phyloP scores from a whole-genome alignment of 192 early-diverging fungal genomes.

The Entophlyctis luteolus region DNA sequence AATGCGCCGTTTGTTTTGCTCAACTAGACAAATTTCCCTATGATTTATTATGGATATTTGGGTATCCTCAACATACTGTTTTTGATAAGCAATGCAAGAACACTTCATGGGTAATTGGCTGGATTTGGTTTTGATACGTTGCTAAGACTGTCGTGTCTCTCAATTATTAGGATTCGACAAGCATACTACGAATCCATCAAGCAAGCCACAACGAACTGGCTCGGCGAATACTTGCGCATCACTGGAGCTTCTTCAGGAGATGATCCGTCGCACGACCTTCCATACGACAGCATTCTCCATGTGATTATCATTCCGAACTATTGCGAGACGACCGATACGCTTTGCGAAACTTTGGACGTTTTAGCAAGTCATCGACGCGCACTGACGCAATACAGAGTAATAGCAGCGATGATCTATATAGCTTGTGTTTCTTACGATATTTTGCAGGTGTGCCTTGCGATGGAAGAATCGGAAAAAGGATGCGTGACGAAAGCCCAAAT shows the following conservation, averaged over 20 bases:
- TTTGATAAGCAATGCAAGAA: constrained; percentile 10
- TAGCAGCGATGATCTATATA: neutral
- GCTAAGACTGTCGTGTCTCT: neutral
- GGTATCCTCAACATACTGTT: constrained; percentile 1
- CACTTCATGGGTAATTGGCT: constrained; percentile 9
- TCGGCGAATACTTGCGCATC: constrained; percentile 40
- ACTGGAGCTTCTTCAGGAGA: constrained; percentile 35
- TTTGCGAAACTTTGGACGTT: constrained; percentile 67
- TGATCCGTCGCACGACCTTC: constrained; percentile 50
- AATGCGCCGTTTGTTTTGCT: neutral
- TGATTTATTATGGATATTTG: constrained; percentile 6
- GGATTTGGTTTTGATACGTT: neutral
- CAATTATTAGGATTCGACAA: constrained; percentile 33
- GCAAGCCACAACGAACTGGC: constrained; percentile 51
- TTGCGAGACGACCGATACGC: constrained; percentile 61
- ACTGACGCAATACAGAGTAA: constrained; percentile 53
- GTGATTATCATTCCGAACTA: constrained; percentile 72
- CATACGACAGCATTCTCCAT: constrained; percentile 56
- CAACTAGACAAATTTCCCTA: neutral
- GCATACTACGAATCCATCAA: constrained; percentile 37
- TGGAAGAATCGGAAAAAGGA: constrained; percentile 68
- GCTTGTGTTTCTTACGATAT: neutral
- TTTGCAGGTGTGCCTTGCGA: constrained; percentile 59
- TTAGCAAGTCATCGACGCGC: constrained; percentile 55
- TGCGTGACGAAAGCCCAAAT: constrained; percentile 51